Base-by-base conservation (phyloP, 352 stramenopile species). In the Globisporangium nunn region DNA sequence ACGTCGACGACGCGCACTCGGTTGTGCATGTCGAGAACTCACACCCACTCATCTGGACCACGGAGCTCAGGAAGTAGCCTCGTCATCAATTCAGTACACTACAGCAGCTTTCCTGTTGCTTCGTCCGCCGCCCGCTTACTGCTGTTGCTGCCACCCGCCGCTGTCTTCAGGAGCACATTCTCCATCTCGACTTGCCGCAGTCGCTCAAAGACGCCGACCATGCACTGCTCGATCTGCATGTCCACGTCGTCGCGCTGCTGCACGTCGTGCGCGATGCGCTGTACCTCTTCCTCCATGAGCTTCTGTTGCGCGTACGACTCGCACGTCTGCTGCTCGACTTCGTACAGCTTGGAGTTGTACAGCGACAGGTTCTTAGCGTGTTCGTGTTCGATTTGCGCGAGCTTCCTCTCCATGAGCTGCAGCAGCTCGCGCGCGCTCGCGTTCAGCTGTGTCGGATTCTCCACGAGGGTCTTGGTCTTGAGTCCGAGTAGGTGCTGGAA, bases 31-130 rank as follows among this genome's bases (percentile, higher is more conserved):
- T 96, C 30, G 62, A 74, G 50, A 78, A 68, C 41, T 91, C 88
- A 31, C 71, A 88, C 39, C 79, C 87, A 40, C 67, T 97, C n/a
- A 74, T 97, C 49, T 97, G 88, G 88, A 96, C 82, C 11, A 95
- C 84, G 0, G 75, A 93, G 64, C 64, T 96, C n/a, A 79, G 78
- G 50, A 72, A 81, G 56, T 78, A 72, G 50, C 41, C 23, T 23
- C 23, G 23, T 17, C 23, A 50, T 8, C 35, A 14, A 12, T 10
- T 41, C 37, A 41, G 37, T 41, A 17, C 10, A 41, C 37, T 41
- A 23, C 23, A 23, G 23, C 23, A 41, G 8, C 10, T 17, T 41
- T 41, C 37, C 37, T 41, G 37, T 41, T 17, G 7, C 37, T 41
- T 4, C 10, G 37, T 17, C 10, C 10, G 37, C 37, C 1, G 37